Evolutionary conservation across 2,329 filamentous ascomycete genomes (phyloP), one percentile per base, ranked within the genome.

Genomic region (Calonectria pteridis): DNA sequence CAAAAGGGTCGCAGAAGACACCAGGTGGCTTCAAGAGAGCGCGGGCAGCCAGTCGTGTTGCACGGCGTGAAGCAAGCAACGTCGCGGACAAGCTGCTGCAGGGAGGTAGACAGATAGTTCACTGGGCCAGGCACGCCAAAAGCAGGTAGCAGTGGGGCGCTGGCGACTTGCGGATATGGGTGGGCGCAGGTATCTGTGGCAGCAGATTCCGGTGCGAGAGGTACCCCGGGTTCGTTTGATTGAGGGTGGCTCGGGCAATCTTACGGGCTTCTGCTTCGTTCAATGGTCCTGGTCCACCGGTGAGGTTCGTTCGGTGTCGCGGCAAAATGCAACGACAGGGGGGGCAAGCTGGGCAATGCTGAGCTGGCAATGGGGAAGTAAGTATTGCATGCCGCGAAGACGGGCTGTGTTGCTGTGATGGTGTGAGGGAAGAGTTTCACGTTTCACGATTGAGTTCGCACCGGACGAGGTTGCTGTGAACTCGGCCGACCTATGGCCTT

Each of bases 1-100:
- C 80, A 77, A 69, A 69, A 80, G 75, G 75, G 68, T 73, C 72
- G 71, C 72, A 78, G 77, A 82, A 82, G 74, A 82, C 78, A 82
- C 81, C 81, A 82, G 80, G 81, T 82, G 81, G 81, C 81, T 82
- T 80, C 74, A 82, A 81, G 72, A 75, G 69, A 75, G 69, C 51
- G 72, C 69, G 72, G 68, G 73, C 72, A 72, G 68, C 78, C 79
- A 80, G 77, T 78, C 73, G 65, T 78, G 77, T 77, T 76, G 77
- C 77, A 79, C 78, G 77, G 80, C 75, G 73, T 77, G 77, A 80
- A 73, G 78, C 73, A 77, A 79, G 76, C 74, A 80, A 76, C 73
- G 78, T 79, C 79, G 77, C 78, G 79, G 76, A 78, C 76, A 76
- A 79, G 75, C 75, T 58, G 53, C 64, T 77, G 75, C 79, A 80